Evolutionary conservation across 345 rosid genomes (phyloP).

Genomic region (Dimocarpus longan): DNA sequence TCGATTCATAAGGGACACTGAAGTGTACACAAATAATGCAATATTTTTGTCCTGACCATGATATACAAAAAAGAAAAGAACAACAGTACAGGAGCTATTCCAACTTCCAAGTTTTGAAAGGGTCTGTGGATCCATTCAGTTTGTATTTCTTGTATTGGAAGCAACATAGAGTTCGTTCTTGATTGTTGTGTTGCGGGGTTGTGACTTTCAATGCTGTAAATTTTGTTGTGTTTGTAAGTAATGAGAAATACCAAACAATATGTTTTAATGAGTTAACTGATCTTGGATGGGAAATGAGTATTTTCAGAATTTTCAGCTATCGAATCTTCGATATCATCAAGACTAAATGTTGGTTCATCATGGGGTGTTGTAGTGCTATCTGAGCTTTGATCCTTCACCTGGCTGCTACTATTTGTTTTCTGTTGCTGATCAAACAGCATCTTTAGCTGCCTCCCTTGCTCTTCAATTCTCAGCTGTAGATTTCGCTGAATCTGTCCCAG

Average conservation of each 20-base stretch:
- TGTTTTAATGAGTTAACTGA: constrained; percentile 42
- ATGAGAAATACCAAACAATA: neutral
- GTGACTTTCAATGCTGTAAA: neutral
- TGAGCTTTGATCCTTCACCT: constrained; percentile 31
- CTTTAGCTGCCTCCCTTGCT: constrained; percentile 78
- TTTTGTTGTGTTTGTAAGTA: neutral
- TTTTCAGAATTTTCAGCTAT: constrained; percentile 47
- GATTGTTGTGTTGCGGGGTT: neutral
- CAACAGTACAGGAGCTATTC: neutral
- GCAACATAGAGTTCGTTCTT: neutral
- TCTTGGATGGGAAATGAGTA: constrained; percentile 58
- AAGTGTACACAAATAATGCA: neutral
- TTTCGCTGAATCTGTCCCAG: constrained; percentile 66
- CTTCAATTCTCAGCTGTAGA: constrained; percentile 81
- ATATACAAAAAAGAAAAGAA: too few relatives aligned
- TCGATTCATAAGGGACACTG: neutral
- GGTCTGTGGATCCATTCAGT: neutral
- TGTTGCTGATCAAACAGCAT: constrained; percentile 85
- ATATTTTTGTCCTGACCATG: neutral
- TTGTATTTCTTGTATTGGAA: neutral
- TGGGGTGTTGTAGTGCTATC: constrained; percentile 21
- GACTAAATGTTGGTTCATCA: constrained; percentile 29
- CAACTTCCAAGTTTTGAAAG: neutral
- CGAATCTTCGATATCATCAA: constrained; percentile 49
- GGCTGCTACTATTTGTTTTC: constrained; percentile 42